Conservation (phyloP, 1,139 yeast species). For the Yamadazyma oceani region DNA sequence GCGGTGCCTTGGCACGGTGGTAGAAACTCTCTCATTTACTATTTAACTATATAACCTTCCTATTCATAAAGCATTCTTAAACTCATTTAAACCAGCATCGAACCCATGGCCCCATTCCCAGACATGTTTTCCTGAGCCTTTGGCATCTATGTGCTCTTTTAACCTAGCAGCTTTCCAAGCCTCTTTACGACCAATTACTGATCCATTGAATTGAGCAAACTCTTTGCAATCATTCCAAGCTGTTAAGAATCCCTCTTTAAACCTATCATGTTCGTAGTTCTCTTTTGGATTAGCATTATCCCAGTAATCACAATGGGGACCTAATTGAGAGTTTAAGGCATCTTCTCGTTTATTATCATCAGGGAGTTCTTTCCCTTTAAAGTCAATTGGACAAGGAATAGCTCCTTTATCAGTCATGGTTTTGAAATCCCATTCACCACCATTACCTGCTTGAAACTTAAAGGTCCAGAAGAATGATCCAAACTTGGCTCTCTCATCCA, state of each 20-base stretch:
- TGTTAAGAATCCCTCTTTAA: slow-evolving; percentile 67
- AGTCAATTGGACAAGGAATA: slow-evolving; percentile 29
- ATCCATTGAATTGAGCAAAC: slow-evolving; percentile 69
- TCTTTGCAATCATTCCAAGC: slow-evolving; percentile 73
- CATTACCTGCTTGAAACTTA: slow-evolving; percentile 83
- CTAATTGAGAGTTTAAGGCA: slow-evolving; percentile 35
- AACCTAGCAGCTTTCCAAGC: slow-evolving; percentile 61
- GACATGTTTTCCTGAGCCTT: slow-evolving; percentile 54
- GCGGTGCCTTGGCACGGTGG: too few relatives aligned
- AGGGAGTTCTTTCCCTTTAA: slow-evolving; percentile 31
- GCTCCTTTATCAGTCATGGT: slow-evolving; percentile 75
- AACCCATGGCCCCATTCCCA: slow-evolving; percentile 95
- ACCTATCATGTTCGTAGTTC: slow-evolving; percentile 78
- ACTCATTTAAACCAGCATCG: slow-evolving; percentile 53
- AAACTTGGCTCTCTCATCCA: slow-evolving; percentile 53
- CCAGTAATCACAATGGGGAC: slow-evolving; percentile 70
- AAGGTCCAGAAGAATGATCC: slow-evolving; percentile 92
- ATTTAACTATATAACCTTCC: slow-evolving; percentile 2
- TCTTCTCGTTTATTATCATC: slow-evolving; percentile 44
- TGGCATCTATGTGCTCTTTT: slow-evolving; percentile 54
- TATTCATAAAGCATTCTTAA: slow-evolving; percentile 13
- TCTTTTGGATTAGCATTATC: slow-evolving; percentile 53
- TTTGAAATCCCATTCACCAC: slow-evolving; percentile 94
- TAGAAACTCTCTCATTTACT: too few relatives aligned
- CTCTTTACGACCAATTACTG: slow-evolving; percentile 68